Conservation (phyloP, 768 basidiomycete genomes). For the Lepiota venenata region DNA sequence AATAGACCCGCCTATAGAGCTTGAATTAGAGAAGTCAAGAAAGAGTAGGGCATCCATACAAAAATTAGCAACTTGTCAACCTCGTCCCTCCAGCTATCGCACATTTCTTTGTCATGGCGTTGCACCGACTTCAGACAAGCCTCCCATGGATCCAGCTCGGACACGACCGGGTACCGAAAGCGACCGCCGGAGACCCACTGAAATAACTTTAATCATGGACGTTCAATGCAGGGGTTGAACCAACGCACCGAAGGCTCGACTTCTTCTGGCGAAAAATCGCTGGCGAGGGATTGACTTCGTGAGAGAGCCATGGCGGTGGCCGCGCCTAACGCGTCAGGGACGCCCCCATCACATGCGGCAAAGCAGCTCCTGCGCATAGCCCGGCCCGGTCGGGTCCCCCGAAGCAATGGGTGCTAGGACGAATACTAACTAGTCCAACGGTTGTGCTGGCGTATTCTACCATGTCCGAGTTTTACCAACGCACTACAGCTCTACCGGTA, state of each 20-base stretch:
- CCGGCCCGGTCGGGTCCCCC: no score
- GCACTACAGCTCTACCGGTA: no score
- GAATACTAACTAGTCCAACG: no score
- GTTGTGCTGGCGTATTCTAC: background rate
- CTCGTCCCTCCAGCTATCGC: slow-evolving; percentile 13
- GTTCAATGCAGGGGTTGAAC: background rate
- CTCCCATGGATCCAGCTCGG: slow-evolving; percentile 3
- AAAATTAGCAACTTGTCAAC: slow-evolving; percentile 14
- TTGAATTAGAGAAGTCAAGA: background rate
- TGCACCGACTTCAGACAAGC: slow-evolving; percentile 3
- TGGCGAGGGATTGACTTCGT: slow-evolving; percentile 1
- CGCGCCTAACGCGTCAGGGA: background rate
- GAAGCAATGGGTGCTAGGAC: no score
- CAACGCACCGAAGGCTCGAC: slow-evolving; percentile 1
- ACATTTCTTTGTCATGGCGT: slow-evolving; percentile 10
- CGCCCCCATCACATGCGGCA: no score
- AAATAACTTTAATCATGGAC: background rate
- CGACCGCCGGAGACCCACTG: slow-evolving; percentile 1
- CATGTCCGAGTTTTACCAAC: background rate
- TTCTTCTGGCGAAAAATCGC: slow-evolving; percentile 4
- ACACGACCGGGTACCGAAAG: background rate
- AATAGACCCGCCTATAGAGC: slow-evolving; percentile 21
- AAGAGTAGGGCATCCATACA: background rate
- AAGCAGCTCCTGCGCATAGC: no score
- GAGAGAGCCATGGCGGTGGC: background rate